Evolutionary conservation across 2,329 filamentous ascomycete genomes (phyloP).

Genomic region (Pseudogymnoascus sp.): DNA sequence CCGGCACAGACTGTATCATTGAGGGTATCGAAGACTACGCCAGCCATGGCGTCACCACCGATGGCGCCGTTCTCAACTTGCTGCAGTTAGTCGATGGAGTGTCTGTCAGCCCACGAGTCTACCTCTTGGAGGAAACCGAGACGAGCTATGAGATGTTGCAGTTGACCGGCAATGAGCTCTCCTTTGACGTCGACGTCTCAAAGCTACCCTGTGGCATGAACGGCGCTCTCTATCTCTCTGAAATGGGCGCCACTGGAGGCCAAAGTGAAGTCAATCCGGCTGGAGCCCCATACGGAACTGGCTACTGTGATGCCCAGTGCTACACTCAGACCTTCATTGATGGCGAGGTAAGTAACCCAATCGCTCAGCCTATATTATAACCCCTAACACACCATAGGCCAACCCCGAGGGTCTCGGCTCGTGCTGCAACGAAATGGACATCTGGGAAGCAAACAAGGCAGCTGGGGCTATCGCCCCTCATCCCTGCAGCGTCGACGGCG

Average conservation of each 20-base stretch:
- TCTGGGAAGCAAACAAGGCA: constrained; percentile 45
- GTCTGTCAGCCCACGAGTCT: constrained; percentile 34
- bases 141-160: constrained; percentile 37
- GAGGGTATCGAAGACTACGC: constrained; percentile 42
- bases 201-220: constrained; percentile 38
- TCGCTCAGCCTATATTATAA: constrained; percentile 28
- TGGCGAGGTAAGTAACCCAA: not conserved
- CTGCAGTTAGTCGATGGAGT: constrained; percentile 20
- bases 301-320: constrained; percentile 39
- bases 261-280: constrained; percentile 30
- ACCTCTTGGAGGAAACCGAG: constrained; percentile 36
- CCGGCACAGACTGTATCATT: constrained; percentile 45
- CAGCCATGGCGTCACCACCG: constrained; percentile 33
- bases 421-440: constrained; percentile 48
- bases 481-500: constrained; percentile 37
- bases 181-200: constrained; percentile 35
- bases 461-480: constrained; percentile 41
- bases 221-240: constrained; percentile 41
- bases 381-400: constrained; percentile 36
- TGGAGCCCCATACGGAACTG: constrained; percentile 40
- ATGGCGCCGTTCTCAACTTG: constrained; percentile 31
- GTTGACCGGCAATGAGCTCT: constrained; percentile 36
- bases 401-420: constrained; percentile 37
- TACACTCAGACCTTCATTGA: constrained; percentile 3
- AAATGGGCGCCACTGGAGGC: constrained; percentile 32